Base-by-base conservation (phyloP, 2,329 filamentous ascomycete species). In the Phyllosticta citriasiana region DNA sequence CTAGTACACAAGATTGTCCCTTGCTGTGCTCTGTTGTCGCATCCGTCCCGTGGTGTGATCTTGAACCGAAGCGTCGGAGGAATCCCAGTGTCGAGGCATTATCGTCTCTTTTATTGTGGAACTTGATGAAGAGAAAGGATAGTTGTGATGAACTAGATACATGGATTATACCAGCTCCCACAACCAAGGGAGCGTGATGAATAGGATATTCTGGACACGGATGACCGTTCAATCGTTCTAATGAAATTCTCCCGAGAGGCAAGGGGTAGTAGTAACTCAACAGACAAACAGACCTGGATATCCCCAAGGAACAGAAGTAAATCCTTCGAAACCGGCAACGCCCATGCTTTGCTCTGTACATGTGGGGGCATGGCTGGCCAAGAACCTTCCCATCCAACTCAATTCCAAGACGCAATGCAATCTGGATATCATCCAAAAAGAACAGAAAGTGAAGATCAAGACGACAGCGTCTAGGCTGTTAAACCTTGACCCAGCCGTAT, bases 401-500 rank as follows among this genome's bases (percentile, higher is more conserved):
- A n/a, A n/a, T 16, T 47, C 40, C 40, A n/a, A 47, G 16, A 16
- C 40, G 14, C 16, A 47, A 47, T 47, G 40, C 40, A 47, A 47
- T 47, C 40, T n/a, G 40, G 40, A 47, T 19, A 47, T 16, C 16
- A 47, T 47, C 40, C 40, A n/a, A 47, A n/a, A 47, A 47, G 5
- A 47, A 47, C 35, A 47, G 30, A 16, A 47, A 47, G 12, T 47
- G 40, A 47, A 19, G 14, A 4, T n/a, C 5, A 14, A n/a, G 14
- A 47, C 40, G 40, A 47, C 2, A 47, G 1, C 2, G 14, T n/a
- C 14, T n/a, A n/a, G 14, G 16, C 25, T 22, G 19, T 53, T 30
- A 58, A 8, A 60, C 58, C 19, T 55, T 53, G n/a, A 61, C 60
- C 60, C 60, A 62, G 25, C 60, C 60, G 24, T 19, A 58, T 55